Percentiles rank a stretch among this genome's conserved stretches.
phyloP scores from a whole-genome alignment of 2,329 filamentous ascomycete genomes.

The Chaetomium olivaceum region DNA sequence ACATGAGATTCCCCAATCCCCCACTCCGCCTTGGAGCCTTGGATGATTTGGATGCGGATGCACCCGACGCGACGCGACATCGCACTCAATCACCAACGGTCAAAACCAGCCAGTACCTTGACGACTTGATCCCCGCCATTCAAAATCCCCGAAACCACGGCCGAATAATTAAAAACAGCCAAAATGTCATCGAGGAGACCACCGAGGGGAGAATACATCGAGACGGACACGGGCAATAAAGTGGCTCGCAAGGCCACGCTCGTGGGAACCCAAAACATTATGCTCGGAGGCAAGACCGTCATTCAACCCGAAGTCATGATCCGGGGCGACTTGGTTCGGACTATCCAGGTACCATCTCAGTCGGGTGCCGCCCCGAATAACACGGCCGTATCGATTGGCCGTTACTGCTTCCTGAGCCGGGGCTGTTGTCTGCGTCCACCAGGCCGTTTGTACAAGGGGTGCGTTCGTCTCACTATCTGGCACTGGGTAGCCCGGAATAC shows the following conservation, averaged over 20 bases:
- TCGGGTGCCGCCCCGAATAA: conserved; percentile 50
- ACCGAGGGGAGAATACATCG: conserved; percentile 90
- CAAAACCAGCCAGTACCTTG: neutral
- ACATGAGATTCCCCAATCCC: too few relatives aligned
- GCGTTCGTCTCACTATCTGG: too few relatives aligned
- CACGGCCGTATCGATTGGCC: conserved; percentile 80
- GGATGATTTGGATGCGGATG: too few relatives aligned
- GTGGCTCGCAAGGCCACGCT: conserved; percentile 90
- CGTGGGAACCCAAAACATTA: conserved; percentile 95
- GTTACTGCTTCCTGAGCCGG: conserved; percentile 85
- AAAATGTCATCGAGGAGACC: conserved; percentile 78
- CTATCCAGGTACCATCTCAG: conserved; percentile 47
- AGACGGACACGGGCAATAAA: conserved; percentile 98
- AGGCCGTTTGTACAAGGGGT: conserved; percentile 76
- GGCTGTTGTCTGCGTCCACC: conserved; percentile 80
- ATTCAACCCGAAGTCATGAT: conserved; percentile 95
- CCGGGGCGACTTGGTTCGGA: conserved; percentile 78
- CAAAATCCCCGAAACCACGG: too few relatives aligned
- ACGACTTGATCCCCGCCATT: neutral
- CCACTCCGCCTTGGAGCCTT: too few relatives aligned
- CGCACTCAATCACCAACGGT: neutral
- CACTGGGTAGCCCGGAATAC: too few relatives aligned
- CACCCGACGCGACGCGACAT: neutral
- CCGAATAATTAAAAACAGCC: neutral
- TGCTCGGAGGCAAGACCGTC: conserved; percentile 92